These are phyloP conservation scores for Boletales sp. DNA, from an alignment of 768 basidiomycete species.

Conservation along the genomic window DNA sequence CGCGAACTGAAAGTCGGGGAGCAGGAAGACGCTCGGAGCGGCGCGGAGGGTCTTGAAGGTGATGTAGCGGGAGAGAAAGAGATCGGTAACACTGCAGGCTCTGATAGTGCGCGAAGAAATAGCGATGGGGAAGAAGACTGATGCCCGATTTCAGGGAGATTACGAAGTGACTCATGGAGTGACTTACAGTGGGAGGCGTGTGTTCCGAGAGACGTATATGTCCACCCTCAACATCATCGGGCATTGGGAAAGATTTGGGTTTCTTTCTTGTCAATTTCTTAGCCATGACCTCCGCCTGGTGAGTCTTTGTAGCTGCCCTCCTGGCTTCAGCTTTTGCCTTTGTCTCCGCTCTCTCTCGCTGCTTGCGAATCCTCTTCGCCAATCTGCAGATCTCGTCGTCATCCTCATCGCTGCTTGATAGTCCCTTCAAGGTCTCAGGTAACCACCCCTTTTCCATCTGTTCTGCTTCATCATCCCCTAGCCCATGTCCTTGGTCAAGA, in stretches of 20 bases:
- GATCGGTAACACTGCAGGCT: slow-evolving; percentile 7
- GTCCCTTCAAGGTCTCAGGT: slow-evolving; percentile 35
- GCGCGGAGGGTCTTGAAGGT: background rate
- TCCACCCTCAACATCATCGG: background rate
- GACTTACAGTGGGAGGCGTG: slow-evolving; percentile 11
- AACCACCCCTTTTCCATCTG: slow-evolving; percentile 20
- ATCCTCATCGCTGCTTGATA: slow-evolving; percentile 43
- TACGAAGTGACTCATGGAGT: background rate
- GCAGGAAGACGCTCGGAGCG: slow-evolving; percentile 10
- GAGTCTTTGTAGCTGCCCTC: slow-evolving; percentile 14
- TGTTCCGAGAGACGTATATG: background rate
- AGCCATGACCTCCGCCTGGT: slow-evolving; percentile 6
- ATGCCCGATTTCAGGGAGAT: background rate
- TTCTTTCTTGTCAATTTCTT: slow-evolving; percentile 17
- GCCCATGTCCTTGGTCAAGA: background rate
- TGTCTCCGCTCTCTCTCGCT: slow-evolving; percentile 23
- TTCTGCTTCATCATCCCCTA: background rate
- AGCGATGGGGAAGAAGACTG: background rate
- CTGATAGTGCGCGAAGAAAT: slow-evolving; percentile 9
- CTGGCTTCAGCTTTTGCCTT: slow-evolving; percentile 15
- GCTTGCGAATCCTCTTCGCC: slow-evolving; percentile 32
- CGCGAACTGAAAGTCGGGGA: slow-evolving; percentile 2
- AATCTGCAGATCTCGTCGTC: slow-evolving; percentile 31
- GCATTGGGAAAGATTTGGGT: slow-evolving; percentile 28
- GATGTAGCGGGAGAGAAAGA: slow-evolving; percentile 5